Percentiles rank a stretch among this genome's conserved stretches.
These are phyloP conservation scores for Chalara sp. DNA, from an alignment of 2,329 filamentous ascomycete species.

Conservation along the genomic window DNA sequence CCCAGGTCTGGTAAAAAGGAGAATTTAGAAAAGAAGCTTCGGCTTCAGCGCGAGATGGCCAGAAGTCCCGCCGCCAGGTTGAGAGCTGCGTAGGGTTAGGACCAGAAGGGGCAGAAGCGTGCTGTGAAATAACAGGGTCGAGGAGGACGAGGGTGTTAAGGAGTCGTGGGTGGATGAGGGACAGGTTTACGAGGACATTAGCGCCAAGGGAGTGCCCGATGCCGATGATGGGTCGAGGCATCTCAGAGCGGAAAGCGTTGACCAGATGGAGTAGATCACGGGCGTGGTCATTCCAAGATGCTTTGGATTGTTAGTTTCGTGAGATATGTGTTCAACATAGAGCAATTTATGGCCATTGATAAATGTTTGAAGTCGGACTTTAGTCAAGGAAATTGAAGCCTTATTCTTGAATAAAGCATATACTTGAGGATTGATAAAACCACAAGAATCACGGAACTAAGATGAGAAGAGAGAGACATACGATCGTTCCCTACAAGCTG, in stretches of 20 bases:
- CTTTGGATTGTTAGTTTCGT: slow-evolving; percentile 34
- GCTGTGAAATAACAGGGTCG: slow-evolving; percentile 69
- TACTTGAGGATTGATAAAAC: no score
- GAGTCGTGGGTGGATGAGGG: slow-evolving; percentile 74
- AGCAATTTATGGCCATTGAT: no score
- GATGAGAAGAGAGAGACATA: slow-evolving; percentile 34
- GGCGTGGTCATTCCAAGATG: slow-evolving; percentile 79
- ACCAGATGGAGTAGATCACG: slow-evolving; percentile 80
- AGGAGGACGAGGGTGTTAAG: slow-evolving; percentile 68
- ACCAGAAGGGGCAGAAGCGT: slow-evolving; percentile 33
- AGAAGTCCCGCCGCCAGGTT: slow-evolving; percentile 67
- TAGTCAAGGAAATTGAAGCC: no score
- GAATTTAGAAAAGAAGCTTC: slow-evolving; percentile 57
- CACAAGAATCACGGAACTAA: no score
- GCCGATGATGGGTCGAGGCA: slow-evolving; percentile 74
- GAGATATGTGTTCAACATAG: not conserved
- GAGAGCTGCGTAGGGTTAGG: slow-evolving; percentile 50
- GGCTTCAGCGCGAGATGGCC: slow-evolving; percentile 70
- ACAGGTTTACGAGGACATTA: slow-evolving; percentile 61
- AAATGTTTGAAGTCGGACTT: no score
- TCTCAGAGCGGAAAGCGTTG: slow-evolving; percentile 72
- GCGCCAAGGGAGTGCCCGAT: slow-evolving; percentile 88
- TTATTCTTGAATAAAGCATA: no score
- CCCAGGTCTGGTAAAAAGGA: slow-evolving; percentile 78
- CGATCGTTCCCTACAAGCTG: slow-evolving; percentile 74